Evolutionary conservation across 805 yeast genomes (phyloP), one percentile per base, ranked within the genome.

Genomic region (Pichia nanzhaoensis): DNA sequence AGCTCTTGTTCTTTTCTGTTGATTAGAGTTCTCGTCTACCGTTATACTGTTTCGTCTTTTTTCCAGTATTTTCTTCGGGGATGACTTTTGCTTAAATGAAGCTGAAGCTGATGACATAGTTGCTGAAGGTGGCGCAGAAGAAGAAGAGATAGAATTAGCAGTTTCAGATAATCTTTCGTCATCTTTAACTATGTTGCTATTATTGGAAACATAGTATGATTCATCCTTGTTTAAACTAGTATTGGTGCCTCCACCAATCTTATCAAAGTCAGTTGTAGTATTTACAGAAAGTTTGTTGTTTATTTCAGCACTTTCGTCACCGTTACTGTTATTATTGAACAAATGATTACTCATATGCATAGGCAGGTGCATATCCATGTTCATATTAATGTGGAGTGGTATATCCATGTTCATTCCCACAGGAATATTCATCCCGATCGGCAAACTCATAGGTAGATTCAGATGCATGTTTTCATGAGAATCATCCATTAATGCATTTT

Each of bases 1-100:
- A 0, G 69, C 70, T 33, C 70, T 54, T 8, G 68, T 61, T 33
- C 70, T 50, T 37, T 61, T 49, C 9, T 60, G 63, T 37, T 53
- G 60, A 21, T 41, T 41, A 19, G 37, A 37, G 1, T 30, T 17
- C 7, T 49, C 51, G 19, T 49, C 51, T 4, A 20, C 17, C 5
- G 44, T 37, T n/a, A 42, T 16, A 41, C 47, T 47, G 8, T 45
- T 34, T 30, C 41, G 33, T 32, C 41, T 43, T 17, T 43, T 43
- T 21, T 42, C 42, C 6, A 40, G n/a, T 5, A 24, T n/a, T 21
- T 39, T 45, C 22, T 46, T 46, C n/a, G 52, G 52, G 16, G 51
- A 49, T 4, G 45, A 39, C n/a, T 46, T 43, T 33, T 46, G 49
- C 18, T 46, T 46, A 13, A 38, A 17, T 4, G 41, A 30, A 10